Evolutionary conservation across 2,329 filamentous ascomycete species (phyloP).

Genomic region (Dactylellina drechsleri): DNA sequence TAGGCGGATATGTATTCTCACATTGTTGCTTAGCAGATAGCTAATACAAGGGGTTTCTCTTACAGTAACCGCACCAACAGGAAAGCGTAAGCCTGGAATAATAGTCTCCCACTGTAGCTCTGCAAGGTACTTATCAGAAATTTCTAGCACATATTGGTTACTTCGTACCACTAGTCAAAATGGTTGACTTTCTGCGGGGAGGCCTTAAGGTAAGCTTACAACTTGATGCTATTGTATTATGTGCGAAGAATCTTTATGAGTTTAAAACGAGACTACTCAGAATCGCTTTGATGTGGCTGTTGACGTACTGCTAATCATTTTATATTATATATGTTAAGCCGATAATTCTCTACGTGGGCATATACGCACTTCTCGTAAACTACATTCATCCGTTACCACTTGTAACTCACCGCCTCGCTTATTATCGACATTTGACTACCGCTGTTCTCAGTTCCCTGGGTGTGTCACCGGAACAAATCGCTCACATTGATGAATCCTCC

Average conservation of each 20-base stretch:
- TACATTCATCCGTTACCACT: constrained; percentile 39
- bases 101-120: background rate
- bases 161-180: constrained; percentile 45
- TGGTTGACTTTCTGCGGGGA: constrained; percentile 41
- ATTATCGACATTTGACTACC: constrained; percentile 42
- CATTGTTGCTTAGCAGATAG: background rate
- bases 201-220: constrained; percentile 29
- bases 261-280: too few species aligned
- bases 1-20: constrained; percentile 9
- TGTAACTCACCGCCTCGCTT: constrained; percentile 27
- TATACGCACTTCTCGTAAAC: constrained; percentile 49
- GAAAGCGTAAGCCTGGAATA: constrained; percentile 36
- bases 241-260: too few species aligned
- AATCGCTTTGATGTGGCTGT: background rate
- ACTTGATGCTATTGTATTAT: background rate
- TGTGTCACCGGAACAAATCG: constrained; percentile 28
- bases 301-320: background rate
- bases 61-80: constrained; percentile 47
- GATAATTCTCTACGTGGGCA: constrained; percentile 45
- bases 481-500: constrained; percentile 42
- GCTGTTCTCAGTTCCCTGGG: constrained; percentile 34
- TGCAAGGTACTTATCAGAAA: background rate
- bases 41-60: background rate
- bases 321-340: constrained; percentile 2
- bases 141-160: constrained; percentile 46